A percentile compares a stretch with the other conserved stretches of the same genome.
Conservation (phyloP, 2,329 filamentous ascomycete species). For the Verticillium isaacii region DNA sequence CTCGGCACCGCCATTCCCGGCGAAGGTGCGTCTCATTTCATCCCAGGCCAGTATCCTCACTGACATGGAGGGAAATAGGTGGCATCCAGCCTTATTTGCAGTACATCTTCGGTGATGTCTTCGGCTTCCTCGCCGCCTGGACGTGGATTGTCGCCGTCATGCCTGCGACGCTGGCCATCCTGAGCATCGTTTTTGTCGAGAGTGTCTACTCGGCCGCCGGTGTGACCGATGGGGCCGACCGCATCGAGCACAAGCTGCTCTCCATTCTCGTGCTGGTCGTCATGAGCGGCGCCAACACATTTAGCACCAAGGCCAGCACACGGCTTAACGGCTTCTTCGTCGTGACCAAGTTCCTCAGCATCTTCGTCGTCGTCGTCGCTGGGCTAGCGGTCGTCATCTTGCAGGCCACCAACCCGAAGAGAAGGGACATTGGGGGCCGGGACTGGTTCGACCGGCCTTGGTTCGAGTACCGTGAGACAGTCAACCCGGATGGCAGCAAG, state of each 20-base stretch:
- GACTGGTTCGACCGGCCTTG: conserved; percentile 50
- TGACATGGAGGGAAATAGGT: conserved; percentile 26
- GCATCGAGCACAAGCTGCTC: conserved; percentile 44
- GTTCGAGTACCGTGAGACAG: conserved; percentile 47
- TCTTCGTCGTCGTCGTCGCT: conserved; percentile 42
- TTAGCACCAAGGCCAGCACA: conserved; percentile 52
- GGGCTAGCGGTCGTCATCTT: conserved; percentile 41
- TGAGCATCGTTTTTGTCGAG: conserved; percentile 60
- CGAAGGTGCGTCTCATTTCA: conserved; percentile 35
- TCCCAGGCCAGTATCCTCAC: neutral
- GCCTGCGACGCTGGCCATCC: conserved; percentile 59
- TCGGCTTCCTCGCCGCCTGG: conserved; percentile 61
- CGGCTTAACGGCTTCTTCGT: conserved; percentile 53
- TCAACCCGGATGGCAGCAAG: conserved; percentile 42
- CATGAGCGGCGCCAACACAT: conserved; percentile 47
- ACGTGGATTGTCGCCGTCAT: conserved; percentile 62
- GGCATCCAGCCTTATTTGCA: conserved; percentile 60
- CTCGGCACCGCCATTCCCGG: conserved; percentile 59
- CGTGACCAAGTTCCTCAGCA: conserved; percentile 45
- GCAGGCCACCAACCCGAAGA: conserved; percentile 28
- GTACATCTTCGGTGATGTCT: conserved; percentile 55
- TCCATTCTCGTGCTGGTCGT: conserved; percentile 41
- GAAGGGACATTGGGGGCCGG: conserved; percentile 33
- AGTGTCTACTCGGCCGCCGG: conserved; percentile 51
- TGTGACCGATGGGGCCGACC: conserved; percentile 36